Percentiles rank a stretch among this genome's conserved stretches.
These are phyloP conservation scores for Alternaria dauci DNA, from an alignment of 2,329 filamentous ascomycete genomes.

Conservation along the genomic window DNA sequence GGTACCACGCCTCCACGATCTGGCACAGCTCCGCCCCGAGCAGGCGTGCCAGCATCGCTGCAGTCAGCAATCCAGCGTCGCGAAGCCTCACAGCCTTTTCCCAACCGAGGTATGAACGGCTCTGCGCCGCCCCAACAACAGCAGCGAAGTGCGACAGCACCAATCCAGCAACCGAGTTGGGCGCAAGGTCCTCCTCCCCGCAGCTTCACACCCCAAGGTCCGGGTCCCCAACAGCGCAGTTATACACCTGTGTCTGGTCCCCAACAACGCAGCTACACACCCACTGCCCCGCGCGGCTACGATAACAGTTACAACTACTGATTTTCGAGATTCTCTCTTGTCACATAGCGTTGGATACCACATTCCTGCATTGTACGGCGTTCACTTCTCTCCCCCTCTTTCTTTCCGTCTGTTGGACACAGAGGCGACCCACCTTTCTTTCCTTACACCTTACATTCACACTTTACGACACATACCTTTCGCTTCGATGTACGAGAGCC, in stretches of 20 bases:
- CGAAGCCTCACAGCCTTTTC: slow-evolving; percentile 45
- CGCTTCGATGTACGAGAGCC: background rate
- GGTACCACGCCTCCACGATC: slow-evolving; percentile 37
- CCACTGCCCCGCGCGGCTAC: slow-evolving; percentile 20
- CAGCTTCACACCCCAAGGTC: slow-evolving; percentile 13
- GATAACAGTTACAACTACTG: slow-evolving; percentile 29
- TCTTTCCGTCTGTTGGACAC: slow-evolving; percentile 24
- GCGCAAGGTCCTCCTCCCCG: slow-evolving; percentile 21
- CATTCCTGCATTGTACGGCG: slow-evolving; percentile 25
- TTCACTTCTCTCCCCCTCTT: slow-evolving; percentile 22
- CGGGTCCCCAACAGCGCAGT: slow-evolving; percentile 11
- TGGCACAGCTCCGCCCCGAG: slow-evolving; percentile 39
- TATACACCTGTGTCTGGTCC: slow-evolving; percentile 17
- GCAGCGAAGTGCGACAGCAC: slow-evolving; percentile 48
- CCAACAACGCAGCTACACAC: slow-evolving; percentile 5
- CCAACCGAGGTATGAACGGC: slow-evolving; percentile 37
- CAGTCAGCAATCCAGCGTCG: slow-evolving; percentile 50
- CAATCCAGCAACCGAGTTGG: slow-evolving; percentile 42
- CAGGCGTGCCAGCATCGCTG: slow-evolving; percentile 43
- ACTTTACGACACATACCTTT: slow-evolving; percentile 5
- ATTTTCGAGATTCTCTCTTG: slow-evolving; percentile 11
- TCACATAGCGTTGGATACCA: slow-evolving; percentile 16
- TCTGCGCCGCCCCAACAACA: slow-evolving; percentile 35
- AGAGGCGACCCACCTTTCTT: slow-evolving; percentile 12
- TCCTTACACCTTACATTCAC: slow-evolving; percentile 4